A percentile compares a stretch with the other conserved stretches of the same genome.
Evolutionary conservation across 2,329 filamentous ascomycete genomes (phyloP).

Genomic region (Nemania serpens): DNA sequence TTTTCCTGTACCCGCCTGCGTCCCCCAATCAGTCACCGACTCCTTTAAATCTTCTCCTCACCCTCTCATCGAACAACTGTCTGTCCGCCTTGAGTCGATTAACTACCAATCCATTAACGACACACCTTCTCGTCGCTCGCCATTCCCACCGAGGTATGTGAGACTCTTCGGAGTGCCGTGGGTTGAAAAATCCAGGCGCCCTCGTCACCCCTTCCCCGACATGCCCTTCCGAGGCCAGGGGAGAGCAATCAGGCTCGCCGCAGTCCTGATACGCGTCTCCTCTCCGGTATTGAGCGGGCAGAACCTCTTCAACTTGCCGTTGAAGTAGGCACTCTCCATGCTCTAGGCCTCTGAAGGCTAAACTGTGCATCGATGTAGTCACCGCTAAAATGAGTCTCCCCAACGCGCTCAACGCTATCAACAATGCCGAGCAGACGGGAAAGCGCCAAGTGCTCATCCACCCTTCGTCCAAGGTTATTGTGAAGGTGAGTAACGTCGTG

Average conservation of each 20-base stretch:
- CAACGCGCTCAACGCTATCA: conserved; percentile 99
- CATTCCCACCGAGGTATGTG: conserved; percentile 52
- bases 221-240: conserved; percentile 57
- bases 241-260: conserved; percentile 60
- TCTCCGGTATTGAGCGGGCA: conserved; percentile 69
- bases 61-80: conserved; percentile 31
- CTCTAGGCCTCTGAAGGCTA: conserved; percentile 68
- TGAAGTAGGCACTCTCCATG: conserved; percentile 70
- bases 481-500: conserved; percentile 60
- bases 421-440: conserved; percentile 99
- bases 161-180: conserved; percentile 36
- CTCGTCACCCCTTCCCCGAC: conserved; percentile 15
- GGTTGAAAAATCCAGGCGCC: conserved; percentile 43
- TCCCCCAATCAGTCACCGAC: background rate
- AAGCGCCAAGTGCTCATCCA: conserved; percentile 99
- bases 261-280: conserved; percentile 64
- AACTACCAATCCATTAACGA: conserved; percentile 4
- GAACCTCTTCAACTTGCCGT: conserved; percentile 61
- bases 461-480: conserved; percentile 98
- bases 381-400: conserved; percentile 98
- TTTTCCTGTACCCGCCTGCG: conserved; percentile 20
- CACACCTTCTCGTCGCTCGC: conserved; percentile 11
- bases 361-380: conserved; percentile 58
- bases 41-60: conserved; percentile 4
- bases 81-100: conserved; percentile 33